Conservation (phyloP, 2,329 filamentous ascomycete genomes). For the Malbranchea cinnamomea region DNA sequence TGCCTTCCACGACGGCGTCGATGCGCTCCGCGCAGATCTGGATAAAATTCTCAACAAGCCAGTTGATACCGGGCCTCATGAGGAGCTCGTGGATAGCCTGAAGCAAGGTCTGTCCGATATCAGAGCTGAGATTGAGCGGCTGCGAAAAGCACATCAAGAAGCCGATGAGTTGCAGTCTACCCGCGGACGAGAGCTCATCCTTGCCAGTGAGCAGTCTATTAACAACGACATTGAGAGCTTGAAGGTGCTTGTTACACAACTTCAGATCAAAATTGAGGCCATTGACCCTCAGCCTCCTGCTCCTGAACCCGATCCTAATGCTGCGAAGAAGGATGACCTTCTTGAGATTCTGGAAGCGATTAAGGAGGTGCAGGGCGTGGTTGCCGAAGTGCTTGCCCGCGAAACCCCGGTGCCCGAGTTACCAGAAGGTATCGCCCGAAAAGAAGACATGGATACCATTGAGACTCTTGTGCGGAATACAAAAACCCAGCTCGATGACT, state of each 20-base stretch:
- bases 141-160: constrained; percentile 44
- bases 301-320: constrained; percentile 24
- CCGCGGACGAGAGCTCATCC: constrained; percentile 41
- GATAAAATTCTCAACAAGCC: constrained; percentile 63
- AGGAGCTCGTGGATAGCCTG: constrained; percentile 78
- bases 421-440: constrained; percentile 45
- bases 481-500: constrained; percentile 73
- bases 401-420: constrained; percentile 1
- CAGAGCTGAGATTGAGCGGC: constrained; percentile 59
- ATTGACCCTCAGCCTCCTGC: constrained; percentile 45
- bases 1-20: constrained; percentile 54
- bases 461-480: constrained; percentile 83
- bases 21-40: constrained; percentile 60
- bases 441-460: constrained; percentile 79
- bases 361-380: constrained; percentile 41
- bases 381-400: constrained; percentile 32
- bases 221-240: constrained; percentile 70
- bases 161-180: constrained; percentile 36
- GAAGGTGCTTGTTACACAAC: constrained; percentile 65
- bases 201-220: constrained; percentile 39
- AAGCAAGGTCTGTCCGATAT: constrained; percentile 67
- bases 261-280: constrained; percentile 71
- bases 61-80: constrained; percentile 65
- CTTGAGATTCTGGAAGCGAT: constrained; percentile 31
- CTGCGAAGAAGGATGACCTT: constrained; percentile 33